Base-by-base conservation (phyloP, 2,329 filamentous ascomycete species). In the Rhynchosporium graminicola region DNA sequence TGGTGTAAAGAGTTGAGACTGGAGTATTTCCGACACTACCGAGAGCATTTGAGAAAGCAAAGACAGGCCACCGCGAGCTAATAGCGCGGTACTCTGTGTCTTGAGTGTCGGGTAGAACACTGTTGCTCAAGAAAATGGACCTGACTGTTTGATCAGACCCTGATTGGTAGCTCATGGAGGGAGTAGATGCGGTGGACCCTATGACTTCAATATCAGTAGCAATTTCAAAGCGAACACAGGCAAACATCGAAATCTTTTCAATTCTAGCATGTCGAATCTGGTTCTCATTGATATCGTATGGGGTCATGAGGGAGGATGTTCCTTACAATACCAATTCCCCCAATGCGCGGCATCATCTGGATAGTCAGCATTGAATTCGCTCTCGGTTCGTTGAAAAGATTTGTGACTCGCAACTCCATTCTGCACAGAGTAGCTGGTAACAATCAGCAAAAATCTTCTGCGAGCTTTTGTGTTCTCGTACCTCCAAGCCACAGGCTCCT, bases 51-150 rank as follows among this genome's bases (percentile, higher is more conserved):
- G 71, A 65, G 71, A 93, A 92, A 0, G 87, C 91, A 75, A 96
- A 96, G 0, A 95, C 89, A 0, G 92, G 92, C 79, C 91, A 89
- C 51, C 86, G 80, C 52, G 89, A 83, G 74, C 84, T 84, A 65
- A 93, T 87, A 4, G 82, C 78, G 33, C 91, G 84, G 74, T 86
- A 94, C 12, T 81, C 76, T 4, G 76, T 76, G 69, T 95, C 90
- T 57, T 87, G 80, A 9, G 79, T 77, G 68, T 92, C 88, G 59
- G 83, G 77, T 15, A 96, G 79, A 3, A 77, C 80, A 9, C 87
- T 86, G 3, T 83, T 84, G 54, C 77, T 79, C 7, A 86, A 79
- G 72, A 96, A 97, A 6, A 82, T 80, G 57, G 80, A 80, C 52
- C 92, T 84, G 26, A 96, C 81, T 7, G 78, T 70, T 2, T 77